A percentile compares a stretch with the other conserved stretches of the same genome.
These are phyloP conservation scores for Chytridium lagenaria DNA, from an alignment of 371 early-diverging fungal species.

Conservation along the genomic window DNA sequence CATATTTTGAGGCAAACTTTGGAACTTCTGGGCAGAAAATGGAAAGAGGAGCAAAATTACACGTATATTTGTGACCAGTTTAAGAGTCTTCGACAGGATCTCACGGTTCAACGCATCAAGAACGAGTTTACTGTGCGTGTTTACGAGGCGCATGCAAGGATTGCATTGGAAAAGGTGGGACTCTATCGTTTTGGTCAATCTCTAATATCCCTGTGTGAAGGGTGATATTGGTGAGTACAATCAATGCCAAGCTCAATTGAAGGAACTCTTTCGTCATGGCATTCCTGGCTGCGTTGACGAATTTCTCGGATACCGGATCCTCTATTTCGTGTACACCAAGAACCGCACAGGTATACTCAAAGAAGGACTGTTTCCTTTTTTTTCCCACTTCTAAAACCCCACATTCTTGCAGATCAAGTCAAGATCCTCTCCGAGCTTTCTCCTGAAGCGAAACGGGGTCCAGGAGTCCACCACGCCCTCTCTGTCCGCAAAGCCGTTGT, in stretches of 20 bases:
- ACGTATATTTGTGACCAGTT: constrained; percentile 94
- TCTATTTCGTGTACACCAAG: constrained; percentile 87
- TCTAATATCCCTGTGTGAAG: too few species aligned
- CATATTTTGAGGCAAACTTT: constrained; percentile 75
- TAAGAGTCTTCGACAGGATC: constrained; percentile 93
- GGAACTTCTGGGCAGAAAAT: constrained; percentile 74
- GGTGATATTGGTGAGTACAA: constrained; percentile 96
- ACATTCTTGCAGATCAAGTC: constrained; percentile 69
- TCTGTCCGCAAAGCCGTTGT: constrained; percentile 79
- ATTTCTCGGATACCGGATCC: constrained; percentile 86
- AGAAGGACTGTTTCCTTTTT: too few species aligned
- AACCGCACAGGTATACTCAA: constrained; percentile 86
- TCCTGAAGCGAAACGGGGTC: constrained; percentile 61
- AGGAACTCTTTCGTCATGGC: constrained; percentile 75
- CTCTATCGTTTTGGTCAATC: not conserved
- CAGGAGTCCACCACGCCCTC: constrained; percentile 78
- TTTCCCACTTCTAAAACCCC: not conserved
- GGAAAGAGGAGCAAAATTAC: constrained; percentile 82
- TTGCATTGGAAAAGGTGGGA: constrained; percentile 86
- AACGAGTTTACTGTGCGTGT: constrained; percentile 91
- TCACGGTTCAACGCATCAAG: constrained; percentile 93
- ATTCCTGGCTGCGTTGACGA: constrained; percentile 72
- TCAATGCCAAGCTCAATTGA: constrained; percentile 93
- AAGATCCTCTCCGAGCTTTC: constrained; percentile 71
- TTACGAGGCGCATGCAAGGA: constrained; percentile 92